Evolutionary conservation across 2,329 filamentous ascomycete genomes (phyloP), one percentile per base, ranked within the genome.

Genomic region (Zymoseptoria crescenta): DNA sequence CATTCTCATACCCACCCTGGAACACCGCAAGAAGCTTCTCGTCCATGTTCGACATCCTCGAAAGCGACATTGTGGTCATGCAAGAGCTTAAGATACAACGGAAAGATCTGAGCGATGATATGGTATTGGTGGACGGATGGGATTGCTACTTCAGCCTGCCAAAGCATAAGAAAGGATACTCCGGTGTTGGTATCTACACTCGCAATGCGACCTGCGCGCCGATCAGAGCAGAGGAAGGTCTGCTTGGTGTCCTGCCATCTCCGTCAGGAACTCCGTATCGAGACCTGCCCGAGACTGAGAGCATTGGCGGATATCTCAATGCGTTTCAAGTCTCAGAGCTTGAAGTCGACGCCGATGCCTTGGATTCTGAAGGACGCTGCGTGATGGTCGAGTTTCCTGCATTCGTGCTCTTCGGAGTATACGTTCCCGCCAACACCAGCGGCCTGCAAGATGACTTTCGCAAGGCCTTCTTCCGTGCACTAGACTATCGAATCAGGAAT

Each of bases 71-170:
- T 64, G 85, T 97, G 19, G 82, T 96, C 59, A 91, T 97, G 79
- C 94, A 99, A 74, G 94, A 97, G 75, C 87, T 91, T 50, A 99
- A 97, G 76, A 96, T 97, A 49, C 94, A 97, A 71, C 83, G 88
- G 59, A 96, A 96, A 72, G 92, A 96, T 67, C 79, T 99, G 1
- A 82, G 81, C 49, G 94, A 97, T 80, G 94, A 97, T 67, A 97
- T 97, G 91, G 92, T 97, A 8, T 79, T 97, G 35, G 85, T 97
- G 0, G 86, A 89, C 0, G 94, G 94, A 10, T 99, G 93, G 93
- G 94, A 99, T 72, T 92, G 92, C 64, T 96, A 87, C 75, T 96
- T 96, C 75, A 96, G 91, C 72, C 79, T 99, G 24, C 94, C 94
- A 0, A 91, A 87, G 71, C 82, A 95, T 70, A 97, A 97, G 74